Conservation (phyloP, 2,329 filamentous ascomycete species). For the Penicillium oxalicum region DNA sequence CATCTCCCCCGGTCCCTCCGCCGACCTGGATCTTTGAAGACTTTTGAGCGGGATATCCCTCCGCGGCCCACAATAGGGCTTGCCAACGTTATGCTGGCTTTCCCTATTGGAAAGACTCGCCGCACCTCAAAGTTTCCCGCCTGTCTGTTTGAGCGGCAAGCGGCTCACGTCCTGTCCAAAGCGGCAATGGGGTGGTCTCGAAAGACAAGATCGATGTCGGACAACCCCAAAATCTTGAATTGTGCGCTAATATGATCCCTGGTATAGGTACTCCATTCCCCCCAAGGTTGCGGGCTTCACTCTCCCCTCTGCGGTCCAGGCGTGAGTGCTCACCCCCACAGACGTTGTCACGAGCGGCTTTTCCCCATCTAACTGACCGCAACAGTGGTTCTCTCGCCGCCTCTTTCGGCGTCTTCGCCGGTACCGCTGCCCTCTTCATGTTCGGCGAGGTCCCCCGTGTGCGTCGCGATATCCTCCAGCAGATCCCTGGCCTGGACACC, state of each 20-base stretch:
- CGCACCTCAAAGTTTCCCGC: too few species aligned
- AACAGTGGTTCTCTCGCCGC: conserved; percentile 44
- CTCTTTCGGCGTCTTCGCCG: conserved; percentile 53
- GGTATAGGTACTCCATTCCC: conserved; percentile 46
- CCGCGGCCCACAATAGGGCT: too few species aligned
- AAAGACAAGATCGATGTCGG: neutral
- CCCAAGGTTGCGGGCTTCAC: conserved; percentile 48
- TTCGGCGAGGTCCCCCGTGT: conserved; percentile 59
- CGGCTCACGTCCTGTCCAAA: too few species aligned
- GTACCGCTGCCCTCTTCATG: conserved; percentile 58
- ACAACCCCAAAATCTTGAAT: neutral
- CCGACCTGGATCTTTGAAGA: too few species aligned
- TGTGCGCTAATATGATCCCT: conserved; percentile 3
- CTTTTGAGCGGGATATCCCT: too few species aligned
- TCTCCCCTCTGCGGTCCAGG: conserved; percentile 35
- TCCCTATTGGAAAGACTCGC: too few species aligned
- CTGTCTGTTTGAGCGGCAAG: too few species aligned
- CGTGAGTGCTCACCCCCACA: conserved; percentile 36
- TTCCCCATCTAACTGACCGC: conserved; percentile 9
- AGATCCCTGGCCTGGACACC: conserved; percentile 52
- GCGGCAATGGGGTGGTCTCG: neutral
- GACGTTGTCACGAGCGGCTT: too few species aligned
- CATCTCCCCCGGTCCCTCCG: conserved; percentile 1
- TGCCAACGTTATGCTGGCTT: too few species aligned
- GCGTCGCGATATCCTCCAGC: conserved; percentile 56